Evolutionary conservation across 2,329 filamentous ascomycete genomes (phyloP), one percentile per base, ranked within the genome.

Genomic region (Colletotrichum magnum): DNA sequence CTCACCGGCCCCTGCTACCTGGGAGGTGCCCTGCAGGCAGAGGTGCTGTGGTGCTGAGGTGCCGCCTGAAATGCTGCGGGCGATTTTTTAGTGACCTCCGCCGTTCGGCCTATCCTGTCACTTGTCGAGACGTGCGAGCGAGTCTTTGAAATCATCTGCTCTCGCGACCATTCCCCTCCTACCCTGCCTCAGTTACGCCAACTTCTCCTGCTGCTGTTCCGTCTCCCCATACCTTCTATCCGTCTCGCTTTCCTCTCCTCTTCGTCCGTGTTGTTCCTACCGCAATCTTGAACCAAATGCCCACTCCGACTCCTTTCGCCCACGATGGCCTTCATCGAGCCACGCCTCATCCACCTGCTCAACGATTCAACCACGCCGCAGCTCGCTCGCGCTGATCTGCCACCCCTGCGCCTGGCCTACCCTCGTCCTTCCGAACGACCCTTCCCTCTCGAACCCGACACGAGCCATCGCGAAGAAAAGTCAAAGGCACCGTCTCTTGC

Each of bases 251-350:
- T 28, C 28, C 61, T 59, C 58, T 60, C 60, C 71, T 62, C 64
- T 68, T 56, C 62, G 21, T 70, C 67, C 58, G 24, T 68, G 52
- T 68, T 57, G 21, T 68, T 63, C 58, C 58, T 63, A 58, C 64
- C 53, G 54, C 52, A 67, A 53, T 58, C 58, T 58, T 54, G n/a
- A 52, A 63, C 76, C 80, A 77, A 80, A 85, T 85, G 82, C 79
- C 74, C 75, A 75, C 70, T 64, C 72, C 68, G 62, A 54, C 64
- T 63, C 58, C 39, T 53, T 48, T 62, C 52, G 70, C 70, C 70
- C 84, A 88, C 79, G 80, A 89, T 89, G 87, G 87, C 88, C 73
- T 90, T 88, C 76, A 91, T 91, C 80, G 89, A 91, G 85, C 89
- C 89, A 76, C 87, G 89, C 76, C 83, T 91, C 73, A 91, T 90